Conservation (phyloP, 108 stramenopile genomes). For the Nitzschia putrida region DNA sequence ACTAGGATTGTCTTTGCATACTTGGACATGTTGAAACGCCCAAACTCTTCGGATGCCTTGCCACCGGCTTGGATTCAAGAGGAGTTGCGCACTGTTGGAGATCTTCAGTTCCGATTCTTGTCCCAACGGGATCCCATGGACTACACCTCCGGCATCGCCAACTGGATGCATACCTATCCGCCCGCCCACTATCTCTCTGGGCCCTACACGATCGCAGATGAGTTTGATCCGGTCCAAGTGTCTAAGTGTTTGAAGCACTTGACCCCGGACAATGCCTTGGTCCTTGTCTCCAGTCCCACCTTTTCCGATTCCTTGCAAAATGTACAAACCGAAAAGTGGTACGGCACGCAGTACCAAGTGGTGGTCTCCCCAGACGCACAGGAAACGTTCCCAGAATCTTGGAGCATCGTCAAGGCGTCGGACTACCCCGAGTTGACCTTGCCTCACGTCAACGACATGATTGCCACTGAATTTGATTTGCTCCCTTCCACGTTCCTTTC, state of each 20-base stretch:
- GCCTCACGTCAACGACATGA: constrained; percentile 55
- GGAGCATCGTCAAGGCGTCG: background rate
- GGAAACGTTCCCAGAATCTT: constrained; percentile 23
- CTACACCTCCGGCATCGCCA: constrained; percentile 56
- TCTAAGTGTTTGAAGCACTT: constrained; percentile 39
- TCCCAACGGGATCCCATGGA: constrained; percentile 57
- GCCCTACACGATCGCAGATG: constrained; percentile 43
- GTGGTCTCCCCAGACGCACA: constrained; percentile 14
- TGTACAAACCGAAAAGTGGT: constrained; percentile 46
- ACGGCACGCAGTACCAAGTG: constrained; percentile 47
- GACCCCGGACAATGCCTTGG: constrained; percentile 52
- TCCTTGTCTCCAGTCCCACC: constrained; percentile 43
- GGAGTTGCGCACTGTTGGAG: constrained; percentile 54
- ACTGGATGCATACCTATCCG: constrained; percentile 52
- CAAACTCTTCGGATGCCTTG: constrained; percentile 18
- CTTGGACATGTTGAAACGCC: constrained; percentile 45
- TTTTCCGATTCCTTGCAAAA: constrained; percentile 2
- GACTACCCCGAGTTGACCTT: constrained; percentile 31
- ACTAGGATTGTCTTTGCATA: constrained; percentile 63
- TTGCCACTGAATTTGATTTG: constrained; percentile 58
- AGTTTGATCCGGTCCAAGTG: constrained; percentile 43
- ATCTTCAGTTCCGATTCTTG: constrained; percentile 69
- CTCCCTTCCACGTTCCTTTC: constrained; percentile 35
- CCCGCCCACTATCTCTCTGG: constrained; percentile 48
- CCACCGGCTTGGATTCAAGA: constrained; percentile 67